phyloP scores from a whole-genome alignment of 371 early-diverging fungal genomes.

The Haplosporangium sp. region DNA sequence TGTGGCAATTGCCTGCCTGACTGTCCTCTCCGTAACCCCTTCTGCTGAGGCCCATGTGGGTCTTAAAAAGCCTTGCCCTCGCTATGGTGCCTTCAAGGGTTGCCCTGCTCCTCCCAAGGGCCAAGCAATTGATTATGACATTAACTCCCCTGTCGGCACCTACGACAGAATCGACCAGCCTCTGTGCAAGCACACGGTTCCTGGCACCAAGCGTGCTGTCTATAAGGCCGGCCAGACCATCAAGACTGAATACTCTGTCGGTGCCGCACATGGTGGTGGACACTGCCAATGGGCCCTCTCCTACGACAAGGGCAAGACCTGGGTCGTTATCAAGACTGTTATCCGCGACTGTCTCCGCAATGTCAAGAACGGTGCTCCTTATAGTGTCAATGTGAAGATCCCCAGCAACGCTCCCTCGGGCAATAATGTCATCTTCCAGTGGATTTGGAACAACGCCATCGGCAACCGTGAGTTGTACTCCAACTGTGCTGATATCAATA shows the following conservation, averaged over 20 bases:
- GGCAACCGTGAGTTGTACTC: slow-evolving; percentile 80
- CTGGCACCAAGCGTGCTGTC: slow-evolving; percentile 20
- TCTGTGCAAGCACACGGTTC: slow-evolving; percentile 40
- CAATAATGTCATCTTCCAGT: slow-evolving; percentile 61
- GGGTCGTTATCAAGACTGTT: slow-evolving; percentile 60
- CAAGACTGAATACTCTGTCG: slow-evolving; percentile 34
- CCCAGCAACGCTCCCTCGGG: slow-evolving; percentile 63
- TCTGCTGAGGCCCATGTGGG: slow-evolving; percentile 33
- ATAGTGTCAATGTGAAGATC: slow-evolving; percentile 58
- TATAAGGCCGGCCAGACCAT: slow-evolving; percentile 50
- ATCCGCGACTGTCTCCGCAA: slow-evolving; percentile 31
- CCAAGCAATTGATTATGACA: slow-evolving; percentile 19
- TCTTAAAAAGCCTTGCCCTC: slow-evolving; percentile 38
- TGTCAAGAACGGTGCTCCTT: slow-evolving; percentile 10
- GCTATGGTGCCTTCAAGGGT: slow-evolving; percentile 20
- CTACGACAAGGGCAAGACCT: slow-evolving; percentile 68
- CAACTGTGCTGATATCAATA: slow-evolving; percentile 75
- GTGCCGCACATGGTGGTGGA: slow-evolving; percentile 65
- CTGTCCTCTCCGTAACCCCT: slow-evolving; percentile 18
- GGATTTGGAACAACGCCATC: slow-evolving; percentile 77
- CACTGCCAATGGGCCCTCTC: slow-evolving; percentile 78
- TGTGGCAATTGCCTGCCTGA: slow-evolving; percentile 20
- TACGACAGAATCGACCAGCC: slow-evolving; percentile 10
- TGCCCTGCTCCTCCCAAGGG: slow-evolving; percentile 29
- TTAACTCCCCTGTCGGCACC: slow-evolving; percentile 30